phyloP scores from a whole-genome alignment of 1,284 basidiomycete species.

The Sutorius eximius region DNA sequence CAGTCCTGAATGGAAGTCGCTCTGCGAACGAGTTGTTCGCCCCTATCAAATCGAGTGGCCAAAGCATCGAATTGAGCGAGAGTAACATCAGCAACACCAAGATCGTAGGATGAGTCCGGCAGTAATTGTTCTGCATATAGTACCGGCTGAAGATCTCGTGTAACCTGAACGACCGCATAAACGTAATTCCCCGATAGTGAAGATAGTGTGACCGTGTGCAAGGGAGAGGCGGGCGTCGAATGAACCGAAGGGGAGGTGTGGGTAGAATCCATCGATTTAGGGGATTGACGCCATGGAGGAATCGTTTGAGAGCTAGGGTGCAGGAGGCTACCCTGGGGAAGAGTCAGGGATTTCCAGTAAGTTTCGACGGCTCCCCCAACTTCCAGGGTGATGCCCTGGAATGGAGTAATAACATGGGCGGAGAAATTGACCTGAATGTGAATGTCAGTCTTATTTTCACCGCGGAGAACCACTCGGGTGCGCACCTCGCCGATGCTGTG shows the following conservation, averaged over 20 bases:
- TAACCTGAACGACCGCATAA: conserved; percentile 88
- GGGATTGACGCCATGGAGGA: conserved; percentile 37
- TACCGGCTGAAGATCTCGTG: conserved; percentile 86
- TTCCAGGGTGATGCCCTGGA: conserved; percentile 92
- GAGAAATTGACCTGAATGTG: conserved; percentile 78
- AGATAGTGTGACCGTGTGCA: conserved; percentile 72
- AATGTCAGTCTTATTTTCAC: conserved; percentile 11
- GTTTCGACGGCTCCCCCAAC: conserved; percentile 95
- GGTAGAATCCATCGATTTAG: conserved; percentile 46
- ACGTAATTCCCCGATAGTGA: conserved; percentile 89
- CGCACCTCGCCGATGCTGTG: conserved; percentile 92
- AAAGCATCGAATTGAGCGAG: conserved; percentile 76
- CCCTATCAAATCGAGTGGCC: conserved; percentile 53
- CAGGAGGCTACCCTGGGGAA: conserved; percentile 46
- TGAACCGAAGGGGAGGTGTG: conserved; percentile 67
- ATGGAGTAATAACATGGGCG: conserved; percentile 86
- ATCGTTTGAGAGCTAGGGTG: conserved; percentile 30
- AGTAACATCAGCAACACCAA: conserved; percentile 84
- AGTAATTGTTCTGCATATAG: conserved; percentile 73
- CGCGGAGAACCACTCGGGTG: neutral
- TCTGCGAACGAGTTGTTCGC: conserved; percentile 30
- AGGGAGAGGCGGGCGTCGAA: conserved; percentile 37
- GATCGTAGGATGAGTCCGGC: conserved; percentile 72
- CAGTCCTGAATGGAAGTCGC: conserved; percentile 52
- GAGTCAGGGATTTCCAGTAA: conserved; percentile 91